Evolutionary conservation across 2,329 filamentous ascomycete genomes (phyloP), one percentile per base, ranked within the genome.

Genomic region (Colletotrichum falcatum): DNA sequence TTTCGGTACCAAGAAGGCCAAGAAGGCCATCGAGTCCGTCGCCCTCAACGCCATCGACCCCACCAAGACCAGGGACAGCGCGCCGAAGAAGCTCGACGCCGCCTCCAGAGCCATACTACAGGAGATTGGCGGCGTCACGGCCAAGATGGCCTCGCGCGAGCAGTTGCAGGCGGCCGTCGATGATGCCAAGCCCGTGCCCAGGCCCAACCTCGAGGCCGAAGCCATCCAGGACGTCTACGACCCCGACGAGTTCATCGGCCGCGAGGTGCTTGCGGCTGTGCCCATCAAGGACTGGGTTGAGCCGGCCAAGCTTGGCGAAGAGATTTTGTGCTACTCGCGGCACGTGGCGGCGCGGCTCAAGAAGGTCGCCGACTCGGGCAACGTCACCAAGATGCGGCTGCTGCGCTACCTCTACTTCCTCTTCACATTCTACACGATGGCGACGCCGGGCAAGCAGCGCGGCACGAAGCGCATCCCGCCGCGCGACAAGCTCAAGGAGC

Each of bases 1-100:
- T 39, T 97, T 97, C 76, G 94, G 94, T 79, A 95, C 93, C 33
- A 94, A 93, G 83, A 95, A 95, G 81, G 92, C 93, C 28, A 92
- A 91, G 85, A 95, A 95, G 82, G 91, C 89, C 1, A 89, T 96
- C 74, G 85, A 87, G 35, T 88, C 90, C 66, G 85, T 88, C 73
- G 89, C 90, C 2, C 86, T 92, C 75, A 94, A 95, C 77, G 91
- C 92, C 23, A 94, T 95, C 74, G 82, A 81, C 51, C 80, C 84
- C 51, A 78, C 79, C 76, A 81, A 78, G 65, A 68, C 72, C 56
- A 73, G 78, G 75, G 66, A 62, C 74, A 64, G 49, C 46, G 76
- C 79, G 28, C 81, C 84, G n/a, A 81, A 82, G 44, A 87, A 87
- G 74, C 83, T 90, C 51, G 87, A 88, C 67, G 81, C 86, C 44